Evolutionary conservation across 139 green algal genomes (phyloP).

Genomic region (Closterium sp.): DNA sequence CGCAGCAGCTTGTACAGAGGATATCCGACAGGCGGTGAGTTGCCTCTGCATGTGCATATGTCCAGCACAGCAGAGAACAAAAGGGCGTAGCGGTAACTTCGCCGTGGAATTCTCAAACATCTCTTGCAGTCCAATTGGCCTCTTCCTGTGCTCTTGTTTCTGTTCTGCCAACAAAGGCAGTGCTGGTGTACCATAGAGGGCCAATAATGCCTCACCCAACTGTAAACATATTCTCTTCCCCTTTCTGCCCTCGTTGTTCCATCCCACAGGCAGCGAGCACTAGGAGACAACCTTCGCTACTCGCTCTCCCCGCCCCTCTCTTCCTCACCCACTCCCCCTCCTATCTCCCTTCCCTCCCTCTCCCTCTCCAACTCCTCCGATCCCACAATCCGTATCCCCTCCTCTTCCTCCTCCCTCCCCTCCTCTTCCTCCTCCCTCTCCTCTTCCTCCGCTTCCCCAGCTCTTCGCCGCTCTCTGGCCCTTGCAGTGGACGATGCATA

Average conservation of each 20-base stretch:
- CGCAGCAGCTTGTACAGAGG: neutral
- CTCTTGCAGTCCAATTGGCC: no score
- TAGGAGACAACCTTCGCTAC: neutral
- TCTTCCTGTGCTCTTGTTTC: no score
- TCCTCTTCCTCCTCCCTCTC: neutral
- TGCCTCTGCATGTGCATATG: neutral
- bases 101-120: neutral
- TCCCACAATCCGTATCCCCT: no score
- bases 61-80: no score
- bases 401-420: no score
- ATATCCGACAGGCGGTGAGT: neutral
- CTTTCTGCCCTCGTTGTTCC: neutral
- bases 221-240: no score
- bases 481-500: neutral
- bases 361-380: neutral
- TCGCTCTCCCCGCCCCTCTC: neutral
- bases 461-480: neutral
- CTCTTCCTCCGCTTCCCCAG: neutral
- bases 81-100: neutral
- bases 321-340: neutral
- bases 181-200: no score
- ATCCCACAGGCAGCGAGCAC: neutral
- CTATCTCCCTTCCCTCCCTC: neutral
- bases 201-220: no score
- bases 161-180: no score